Evolutionary conservation across 768 basidiomycete genomes (phyloP), one percentile per base, ranked within the genome.

Genomic region (Mrakia blollopis): DNA sequence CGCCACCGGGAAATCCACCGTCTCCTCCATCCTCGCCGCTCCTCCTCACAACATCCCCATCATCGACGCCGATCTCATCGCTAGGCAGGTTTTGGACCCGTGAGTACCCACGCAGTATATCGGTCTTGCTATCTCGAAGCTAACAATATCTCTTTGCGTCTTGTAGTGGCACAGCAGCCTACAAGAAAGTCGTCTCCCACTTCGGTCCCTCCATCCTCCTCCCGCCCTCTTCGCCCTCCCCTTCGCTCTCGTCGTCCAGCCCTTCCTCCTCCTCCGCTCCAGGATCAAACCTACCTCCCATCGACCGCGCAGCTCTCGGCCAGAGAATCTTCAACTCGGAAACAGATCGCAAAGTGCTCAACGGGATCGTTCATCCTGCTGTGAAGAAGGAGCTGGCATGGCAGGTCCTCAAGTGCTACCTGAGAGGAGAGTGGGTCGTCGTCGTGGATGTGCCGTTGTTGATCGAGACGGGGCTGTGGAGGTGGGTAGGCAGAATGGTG

Each of bases 1-100:
- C 76, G 93, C 94, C 30, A 94, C 94, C 5, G 85, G 96, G 73
- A 99, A 99, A 85, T 97, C 95, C 0, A 92, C 94, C 18, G 97
- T 94, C 16, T 92, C 94, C 0, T 84, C 85, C 10, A 86, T 94
- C 60, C 86, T 98, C 50, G 47, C 70, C 13, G 87, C 87, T 72
- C 85, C 86, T 0, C 85, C 86, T 0, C 89, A 89, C 80, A 80
- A 83, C 41, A 85, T 98, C 41, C 92, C 93, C n/a, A 85, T 98
- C 80, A 88, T 98, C 80, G 97, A 99, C 82, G 94, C 96, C 2
- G 96, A 98, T 86, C 79, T 92, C 23, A 87, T 98, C 70, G 93
- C 95, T 4, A 90, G 94, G 54, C 85, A 89, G 80, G 94, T 92
- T 75, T 91, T 98, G 75, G 87, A 89, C 78, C 94, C 94, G 2